Evolutionary conservation across 352 stramenopile species (phyloP), one percentile per base, ranked within the genome.

Genomic region (Pythium aristosporum): DNA sequence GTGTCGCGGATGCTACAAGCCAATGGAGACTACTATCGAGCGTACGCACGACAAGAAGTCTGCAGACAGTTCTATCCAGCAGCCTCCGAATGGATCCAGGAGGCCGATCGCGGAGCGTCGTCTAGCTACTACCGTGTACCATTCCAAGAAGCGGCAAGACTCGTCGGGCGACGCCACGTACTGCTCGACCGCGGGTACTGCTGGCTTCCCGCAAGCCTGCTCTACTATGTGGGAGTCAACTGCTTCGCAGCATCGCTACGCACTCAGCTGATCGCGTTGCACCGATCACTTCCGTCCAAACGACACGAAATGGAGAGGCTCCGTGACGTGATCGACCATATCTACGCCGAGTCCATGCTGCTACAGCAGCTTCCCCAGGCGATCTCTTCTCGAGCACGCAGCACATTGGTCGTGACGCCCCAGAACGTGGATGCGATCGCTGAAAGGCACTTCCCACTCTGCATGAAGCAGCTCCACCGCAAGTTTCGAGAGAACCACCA

Each of bases 401-500:
- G 12, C 39, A 5, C 53, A 42, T 20, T 53, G 25, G 7, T 53
- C 3, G 65, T 98, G n/a, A 92, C 73, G 18, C 74, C 76, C 3
- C 69, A 75, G 7, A 91, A 89, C 48, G 87, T 99, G 7, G 87
- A 98, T 55, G 37, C 46, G 3, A 48, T 82, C 15, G 77, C 75
- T 5, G 68, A 75, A 9, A 75, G 68, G 21, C 77, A 88, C 42
- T 90, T 95, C 57, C 88, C 88, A 23, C 74, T 94, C 23, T 96
- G 88, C 53, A 95, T 95, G 88, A 72, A 75, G 50, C 70, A 85
- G 8, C 50, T 96, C 32, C 84, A 94, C 61, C 70, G 71, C 50
- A 91, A 91, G 44, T 49, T 96, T 10, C 77, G 82, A 18, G 67
- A 81, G 59, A 79, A 89, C 44, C 80, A 93, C 60, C 87, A 96